These are phyloP conservation scores for Beauveria sp. DNA, from an alignment of 2,329 filamentous ascomycete species.

Conservation along the genomic window DNA sequence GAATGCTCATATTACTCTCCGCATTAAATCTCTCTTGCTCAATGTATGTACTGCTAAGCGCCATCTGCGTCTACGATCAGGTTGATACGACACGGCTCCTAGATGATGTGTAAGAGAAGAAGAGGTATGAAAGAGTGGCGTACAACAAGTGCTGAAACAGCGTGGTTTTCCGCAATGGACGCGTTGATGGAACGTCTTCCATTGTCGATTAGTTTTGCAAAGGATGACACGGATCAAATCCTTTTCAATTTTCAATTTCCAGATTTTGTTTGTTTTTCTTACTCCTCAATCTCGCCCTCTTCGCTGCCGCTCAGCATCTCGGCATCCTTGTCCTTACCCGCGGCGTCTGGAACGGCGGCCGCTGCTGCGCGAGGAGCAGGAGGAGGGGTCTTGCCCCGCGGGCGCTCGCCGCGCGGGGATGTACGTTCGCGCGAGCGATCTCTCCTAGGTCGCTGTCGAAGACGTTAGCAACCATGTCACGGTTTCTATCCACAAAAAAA, in stretches of 20 bases:
- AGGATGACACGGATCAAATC: background rate
- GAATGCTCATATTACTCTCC: background rate
- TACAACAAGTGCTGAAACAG: background rate
- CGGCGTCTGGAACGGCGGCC: slow-evolving; percentile 16
- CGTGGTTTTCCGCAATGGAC: background rate
- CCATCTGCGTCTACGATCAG: background rate
- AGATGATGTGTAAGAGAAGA: background rate
- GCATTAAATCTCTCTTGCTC: background rate
- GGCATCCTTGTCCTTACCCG: slow-evolving; percentile 25
- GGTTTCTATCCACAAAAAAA: background rate
- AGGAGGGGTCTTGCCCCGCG: slow-evolving; percentile 51
- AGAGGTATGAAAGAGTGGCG: background rate
- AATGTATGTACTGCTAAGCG: background rate
- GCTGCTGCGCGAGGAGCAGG: slow-evolving; percentile 2
- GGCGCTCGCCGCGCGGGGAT: slow-evolving; percentile 48
- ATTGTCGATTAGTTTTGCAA: background rate
- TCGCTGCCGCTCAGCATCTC: slow-evolving; percentile 72
- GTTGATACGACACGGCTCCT: background rate
- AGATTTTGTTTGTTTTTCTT: background rate
- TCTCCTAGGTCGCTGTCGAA: slow-evolving; percentile 46
- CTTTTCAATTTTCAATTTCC: background rate
- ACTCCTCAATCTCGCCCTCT: slow-evolving; percentile 95
- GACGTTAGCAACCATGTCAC: slow-evolving; percentile 21
- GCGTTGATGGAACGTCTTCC: background rate
- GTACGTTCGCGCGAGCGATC: slow-evolving; percentile 54